Base-by-base conservation (phyloP, 345 rosid genomes). In the Citrus unshiu region DNA sequence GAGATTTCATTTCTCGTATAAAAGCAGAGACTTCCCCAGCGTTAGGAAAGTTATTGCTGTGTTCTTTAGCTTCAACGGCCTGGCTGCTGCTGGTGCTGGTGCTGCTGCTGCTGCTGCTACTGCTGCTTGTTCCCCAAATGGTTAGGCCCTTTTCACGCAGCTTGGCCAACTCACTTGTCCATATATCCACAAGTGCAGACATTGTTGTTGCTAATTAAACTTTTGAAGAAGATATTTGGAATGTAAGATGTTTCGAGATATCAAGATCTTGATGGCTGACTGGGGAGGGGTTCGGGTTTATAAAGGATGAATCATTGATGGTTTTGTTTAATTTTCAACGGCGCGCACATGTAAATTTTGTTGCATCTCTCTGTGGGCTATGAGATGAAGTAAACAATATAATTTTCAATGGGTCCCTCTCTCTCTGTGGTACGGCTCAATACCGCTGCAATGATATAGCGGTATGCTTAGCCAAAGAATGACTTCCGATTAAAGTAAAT, bases 101-200 rank as follows among this genome's bases (percentile, higher is more conserved):
- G n/a, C 18, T 46, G 18, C 51, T 40, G 14, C 13, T 40, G 46
- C 46, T 40, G 40, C 40, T 39, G 2, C 12, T 40, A 1, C 10
- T 39, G 1, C 51, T 46, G 51, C 51, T 46, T 43, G 51, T 12
- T 12, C 51, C 51, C 72, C 74, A 61, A 69, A 66, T 63, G 83
- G 84, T 40, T 65, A 49, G 83, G 66, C 85, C 72, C 70, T 83
- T 86, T 74, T 87, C 89, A 10, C 77, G 81, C 56, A 77, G 83
- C 86, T 79, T 86, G 70, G 82, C 71, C 8, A 35, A 12, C 81
- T 88, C 87, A 43, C 75, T 76, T 10, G 80, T 82, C 90, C 90
- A 88, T 54, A 75, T 88, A 80, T 91, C 94, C 65, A 83, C 81
- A 12, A 85, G 62, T 5, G 74, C 93, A 68, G 91, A 83, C 91